Evolutionary conservation across 345 rosid species (phyloP).

Genomic region (Euphorbia tirucalli): DNA sequence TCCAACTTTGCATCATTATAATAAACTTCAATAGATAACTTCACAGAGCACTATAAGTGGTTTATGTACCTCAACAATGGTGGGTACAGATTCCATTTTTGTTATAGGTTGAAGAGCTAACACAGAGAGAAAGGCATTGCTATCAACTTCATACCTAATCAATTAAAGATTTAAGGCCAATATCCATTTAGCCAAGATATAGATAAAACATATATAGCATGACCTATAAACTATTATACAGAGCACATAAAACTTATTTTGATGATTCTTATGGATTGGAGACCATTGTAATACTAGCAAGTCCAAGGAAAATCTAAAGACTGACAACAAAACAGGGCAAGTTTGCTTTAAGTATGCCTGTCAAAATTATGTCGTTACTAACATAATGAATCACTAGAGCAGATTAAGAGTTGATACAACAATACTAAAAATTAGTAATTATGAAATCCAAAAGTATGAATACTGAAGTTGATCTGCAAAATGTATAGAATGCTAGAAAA

Average conservation of each 20-base stretch:
- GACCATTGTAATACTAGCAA: not conserved
- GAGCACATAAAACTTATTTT: not conserved
- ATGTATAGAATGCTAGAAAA: not conserved
- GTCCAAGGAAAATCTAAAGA: not conserved
- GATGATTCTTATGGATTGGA: not conserved
- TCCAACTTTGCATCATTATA: conserved; percentile 11
- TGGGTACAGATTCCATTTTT: conserved; percentile 68
- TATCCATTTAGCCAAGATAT: conserved; percentile 15
- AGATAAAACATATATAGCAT: not conserved
- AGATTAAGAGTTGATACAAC: not conserved
- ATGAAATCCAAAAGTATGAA: not conserved
- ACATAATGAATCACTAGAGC: not conserved
- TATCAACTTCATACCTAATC: conserved; percentile 87
- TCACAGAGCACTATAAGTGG: not conserved
- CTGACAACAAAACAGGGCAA: not conserved
- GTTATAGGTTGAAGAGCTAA: conserved; percentile 88
- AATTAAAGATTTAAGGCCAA: conserved; percentile 29
- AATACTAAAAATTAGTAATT: not conserved
- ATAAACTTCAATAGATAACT: conserved; percentile 5
- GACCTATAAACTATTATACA: not conserved
- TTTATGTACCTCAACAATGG: conserved; percentile 83
- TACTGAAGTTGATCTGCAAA: not conserved
- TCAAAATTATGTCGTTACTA: not conserved
- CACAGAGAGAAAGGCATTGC: conserved; percentile 88
- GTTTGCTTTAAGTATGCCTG: not conserved